phyloP scores from a whole-genome alignment of 2,329 filamentous ascomycete species.

The Rugonectria rugulosa region DNA sequence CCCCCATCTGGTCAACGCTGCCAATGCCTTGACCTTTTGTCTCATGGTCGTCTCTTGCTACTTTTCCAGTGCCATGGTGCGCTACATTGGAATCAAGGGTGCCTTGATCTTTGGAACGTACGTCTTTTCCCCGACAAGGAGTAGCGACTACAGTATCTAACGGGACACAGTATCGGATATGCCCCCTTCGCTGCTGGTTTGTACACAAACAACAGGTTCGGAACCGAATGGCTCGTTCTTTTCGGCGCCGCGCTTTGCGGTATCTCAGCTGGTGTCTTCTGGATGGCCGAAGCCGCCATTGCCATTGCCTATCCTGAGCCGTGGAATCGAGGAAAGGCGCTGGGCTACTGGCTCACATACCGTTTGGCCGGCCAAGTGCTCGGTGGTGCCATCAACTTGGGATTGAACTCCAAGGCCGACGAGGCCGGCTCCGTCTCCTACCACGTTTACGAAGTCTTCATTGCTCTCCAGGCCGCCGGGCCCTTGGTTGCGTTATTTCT shows the following conservation, averaged over 20 bases:
- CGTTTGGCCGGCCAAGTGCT: conserved; percentile 71
- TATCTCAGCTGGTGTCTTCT: conserved; percentile 75
- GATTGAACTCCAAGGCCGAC: conserved; percentile 65
- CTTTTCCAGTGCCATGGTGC: conserved; percentile 69
- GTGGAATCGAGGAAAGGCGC: conserved; percentile 68
- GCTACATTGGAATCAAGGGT: conserved; percentile 74
- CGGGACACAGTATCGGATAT: conserved; percentile 62
- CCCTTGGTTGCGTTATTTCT: conserved; percentile 71
- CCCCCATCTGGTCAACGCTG: conserved; percentile 73
- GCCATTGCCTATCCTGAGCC: conserved; percentile 77
- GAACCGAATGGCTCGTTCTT: conserved; percentile 72
- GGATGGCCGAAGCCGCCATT: conserved; percentile 78
- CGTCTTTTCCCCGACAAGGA: conserved; percentile 28
- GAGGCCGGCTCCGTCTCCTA: conserved; percentile 72
- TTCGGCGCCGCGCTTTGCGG: conserved; percentile 74
- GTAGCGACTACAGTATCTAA: conserved; percentile 5
- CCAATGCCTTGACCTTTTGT: conserved; percentile 75
- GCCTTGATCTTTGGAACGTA: conserved; percentile 74
- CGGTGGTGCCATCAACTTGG: conserved; percentile 75
- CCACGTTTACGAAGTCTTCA: conserved; percentile 73
- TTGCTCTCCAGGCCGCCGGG: conserved; percentile 71
- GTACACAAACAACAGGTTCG: conserved; percentile 76
- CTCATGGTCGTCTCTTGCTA: conserved; percentile 77
- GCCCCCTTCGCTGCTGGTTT: conserved; percentile 75
- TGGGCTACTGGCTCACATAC: conserved; percentile 73